Evolutionary conservation across 2,329 filamentous ascomycete species (phyloP), one percentile per base, ranked within the genome.

Genomic region (Shiraia bambusicola): DNA sequence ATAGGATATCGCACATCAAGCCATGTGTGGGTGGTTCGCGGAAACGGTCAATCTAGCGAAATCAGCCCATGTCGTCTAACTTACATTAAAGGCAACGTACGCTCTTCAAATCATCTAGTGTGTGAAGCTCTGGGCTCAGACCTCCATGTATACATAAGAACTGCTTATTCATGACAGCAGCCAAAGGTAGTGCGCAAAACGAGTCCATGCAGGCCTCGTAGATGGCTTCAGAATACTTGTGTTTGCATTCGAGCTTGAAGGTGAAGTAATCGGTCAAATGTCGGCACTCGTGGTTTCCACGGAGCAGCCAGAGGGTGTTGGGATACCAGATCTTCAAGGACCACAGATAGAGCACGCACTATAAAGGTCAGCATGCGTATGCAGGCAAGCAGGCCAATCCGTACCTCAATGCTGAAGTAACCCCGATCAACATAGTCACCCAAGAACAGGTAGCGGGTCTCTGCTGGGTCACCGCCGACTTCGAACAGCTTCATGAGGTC

Each of bases 221-320:
- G 46, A 98, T 81, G 52, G 81, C 81, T 74, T 97, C 93, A 25
- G 89, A 95, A 74, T 98, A 98, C 72, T 98, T 98, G 81, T 98
- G 93, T 76, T 95, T 96, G 80, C 93, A 98, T 72, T 98, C 93
- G 44, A 98, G 84, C 79, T 98, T 97, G 79, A 98, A 98, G 48
- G 93, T 98, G 75, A 98, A 98, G 79, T 98, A 98, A 69, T 98
- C 93, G 43, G 93, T 98, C 79, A 98, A 80, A 76, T 98, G 93
- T 63, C 93, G 86, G 72, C 93, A 98, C 74, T 98, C 93, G 75
- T 98, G 93, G 73, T 98, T 98, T 57, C 93, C 93, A 62, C 93
- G 88, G 57, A 98, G 82, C 58, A 98, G 79, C 93, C 93, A 98
- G 42, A 98, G 83, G 14, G 89, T 92, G 72, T 97, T 90, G 39